A percentile compares a stretch with the other conserved stretches of the same genome.
Conservation (phyloP, 306 rosid species). For the Fagus crenata region DNA sequence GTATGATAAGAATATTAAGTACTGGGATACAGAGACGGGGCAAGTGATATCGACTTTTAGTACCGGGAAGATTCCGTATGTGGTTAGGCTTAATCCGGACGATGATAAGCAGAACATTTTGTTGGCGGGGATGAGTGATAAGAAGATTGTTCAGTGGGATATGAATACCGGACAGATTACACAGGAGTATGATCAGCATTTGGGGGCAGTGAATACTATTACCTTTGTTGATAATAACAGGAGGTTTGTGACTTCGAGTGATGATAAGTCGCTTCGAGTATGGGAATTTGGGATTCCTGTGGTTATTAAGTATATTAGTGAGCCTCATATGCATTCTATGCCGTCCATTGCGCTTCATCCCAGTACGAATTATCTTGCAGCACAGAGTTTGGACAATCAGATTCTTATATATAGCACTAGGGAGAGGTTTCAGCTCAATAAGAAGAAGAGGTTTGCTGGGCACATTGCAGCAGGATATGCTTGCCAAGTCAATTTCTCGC, state of each 20-base stretch:
- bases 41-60: conserved; percentile 89
- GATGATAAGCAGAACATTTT: conserved; percentile 93
- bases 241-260: conserved; percentile 96
- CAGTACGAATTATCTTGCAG: conserved; percentile 89
- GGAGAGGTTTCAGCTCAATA: conserved; percentile 98
- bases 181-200: conserved; percentile 99
- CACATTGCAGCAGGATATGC: conserved; percentile 96
- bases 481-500: conserved; percentile 91
- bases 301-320: conserved; percentile 93
- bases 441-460: conserved; percentile 94
- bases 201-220: conserved; percentile 96
- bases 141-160: conserved; percentile 99
- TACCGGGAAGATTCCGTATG: conserved; percentile 92
- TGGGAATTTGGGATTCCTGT: conserved; percentile 99
- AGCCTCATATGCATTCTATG: conserved; percentile 99
- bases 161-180: conserved; percentile 89
- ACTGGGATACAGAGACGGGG: conserved; percentile 98
- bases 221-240: conserved; percentile 96
- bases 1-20: conserved; percentile 94
- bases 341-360: conserved; percentile 94
- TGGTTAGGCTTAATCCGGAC: conserved; percentile 88
- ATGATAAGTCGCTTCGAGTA: conserved; percentile 89
- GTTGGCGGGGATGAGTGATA: conserved; percentile 98
- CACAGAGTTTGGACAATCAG: conserved; percentile 98
- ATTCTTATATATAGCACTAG: conserved; percentile 92